phyloP scores from a whole-genome alignment of 1,284 basidiomycete genomes.

The Pulveroboletus sp. region DNA sequence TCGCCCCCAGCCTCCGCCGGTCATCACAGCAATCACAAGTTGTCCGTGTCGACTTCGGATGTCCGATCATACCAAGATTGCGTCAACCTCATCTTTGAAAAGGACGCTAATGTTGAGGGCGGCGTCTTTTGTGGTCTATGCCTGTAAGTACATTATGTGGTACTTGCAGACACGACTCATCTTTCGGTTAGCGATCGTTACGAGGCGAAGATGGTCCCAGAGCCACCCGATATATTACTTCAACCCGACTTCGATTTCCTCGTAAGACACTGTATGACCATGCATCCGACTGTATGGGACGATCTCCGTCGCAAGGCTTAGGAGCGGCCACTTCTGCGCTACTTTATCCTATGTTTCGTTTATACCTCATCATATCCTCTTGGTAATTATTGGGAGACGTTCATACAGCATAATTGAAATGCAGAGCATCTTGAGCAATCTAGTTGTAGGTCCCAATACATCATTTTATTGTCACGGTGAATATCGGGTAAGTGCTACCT shows the following conservation, averaged over 20 bases:
- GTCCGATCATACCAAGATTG: conserved; percentile 38
- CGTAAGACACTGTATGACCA: conserved; percentile 29
- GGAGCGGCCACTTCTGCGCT: not conserved
- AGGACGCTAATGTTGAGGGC: conserved; percentile 37
- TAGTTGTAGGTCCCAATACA: not conserved
- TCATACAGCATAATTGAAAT: conserved; percentile 9
- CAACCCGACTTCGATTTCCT: conserved; percentile 31
- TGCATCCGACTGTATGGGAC: conserved; percentile 30
- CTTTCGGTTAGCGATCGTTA: conserved; percentile 30
- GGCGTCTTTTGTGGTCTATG: conserved; percentile 46
- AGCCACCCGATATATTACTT: conserved; percentile 33
- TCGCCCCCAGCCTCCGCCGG: not conserved
- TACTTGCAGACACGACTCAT: not conserved
- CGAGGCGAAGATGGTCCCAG: conserved; percentile 24
- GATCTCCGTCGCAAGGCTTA: conserved; percentile 23
- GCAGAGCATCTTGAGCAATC: not conserved
- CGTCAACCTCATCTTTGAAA: conserved; percentile 43
- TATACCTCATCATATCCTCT: conserved; percentile 16
- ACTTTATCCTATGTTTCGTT: conserved; percentile 12
- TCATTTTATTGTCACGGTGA: too few relatives aligned
- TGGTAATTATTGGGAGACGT: conserved; percentile 16
- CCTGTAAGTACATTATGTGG: conserved; percentile 38
- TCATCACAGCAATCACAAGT: conserved; percentile 1
- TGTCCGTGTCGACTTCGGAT: not conserved
- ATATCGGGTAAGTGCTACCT: not conserved